These are phyloP conservation scores for Cordia subcordata DNA, from an alignment of 257 asterid genomes.

Conservation along the genomic window DNA sequence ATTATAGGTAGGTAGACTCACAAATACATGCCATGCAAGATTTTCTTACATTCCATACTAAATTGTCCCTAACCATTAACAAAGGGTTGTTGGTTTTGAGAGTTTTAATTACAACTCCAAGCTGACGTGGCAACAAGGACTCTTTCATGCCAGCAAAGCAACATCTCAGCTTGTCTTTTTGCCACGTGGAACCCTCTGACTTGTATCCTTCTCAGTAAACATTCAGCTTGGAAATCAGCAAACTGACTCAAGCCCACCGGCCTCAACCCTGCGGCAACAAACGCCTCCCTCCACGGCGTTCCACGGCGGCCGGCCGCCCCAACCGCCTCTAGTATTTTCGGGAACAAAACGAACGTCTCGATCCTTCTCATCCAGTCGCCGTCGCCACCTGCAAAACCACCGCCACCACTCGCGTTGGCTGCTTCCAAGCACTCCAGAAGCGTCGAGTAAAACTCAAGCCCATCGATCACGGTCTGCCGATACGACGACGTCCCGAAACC, in stretches of 20 bases:
- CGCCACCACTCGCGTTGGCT: constrained; percentile 37
- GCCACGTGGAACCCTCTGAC: constrained; percentile 87
- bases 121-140: constrained; percentile 89
- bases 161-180: constrained; percentile 82
- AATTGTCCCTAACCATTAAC: no score
- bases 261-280: constrained; percentile 71
- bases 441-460: constrained; percentile 80
- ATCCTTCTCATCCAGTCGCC: constrained; percentile 63
- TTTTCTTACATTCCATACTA: no score
- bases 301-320: constrained; percentile 59
- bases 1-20: no score
- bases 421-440: constrained; percentile 79
- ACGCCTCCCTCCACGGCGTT: constrained; percentile 70
- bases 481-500: constrained; percentile 56
- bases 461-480: constrained; percentile 73
- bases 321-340: constrained; percentile 62
- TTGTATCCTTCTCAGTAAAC: constrained; percentile 60
- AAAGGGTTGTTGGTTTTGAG: not conserved
- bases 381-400: constrained; percentile 21
- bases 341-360: constrained; percentile 68
- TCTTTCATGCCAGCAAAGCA: constrained; percentile 97
- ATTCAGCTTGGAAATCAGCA: constrained; percentile 84
- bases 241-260: constrained; percentile 74
- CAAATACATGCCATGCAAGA: no score
- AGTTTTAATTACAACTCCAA: constrained; percentile 40